phyloP scores from a whole-genome alignment of 208 protist species.

The Acanthamoeba comandoni region DNA sequence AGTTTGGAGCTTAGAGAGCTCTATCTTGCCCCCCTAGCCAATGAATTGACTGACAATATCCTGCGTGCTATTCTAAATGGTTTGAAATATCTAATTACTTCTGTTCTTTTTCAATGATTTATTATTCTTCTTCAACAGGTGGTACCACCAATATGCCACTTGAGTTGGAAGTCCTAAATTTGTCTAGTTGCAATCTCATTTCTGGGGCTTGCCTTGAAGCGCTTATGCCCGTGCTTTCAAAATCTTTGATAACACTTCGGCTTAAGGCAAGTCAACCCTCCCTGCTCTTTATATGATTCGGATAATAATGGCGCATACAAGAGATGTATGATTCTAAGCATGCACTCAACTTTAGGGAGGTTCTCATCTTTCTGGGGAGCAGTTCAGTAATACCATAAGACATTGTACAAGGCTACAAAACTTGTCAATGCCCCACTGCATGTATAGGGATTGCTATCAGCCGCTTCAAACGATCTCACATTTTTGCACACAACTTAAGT shows the following conservation, averaged over 20 bases:
- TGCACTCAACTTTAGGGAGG: not conserved
- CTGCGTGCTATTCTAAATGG: conserved; percentile 31
- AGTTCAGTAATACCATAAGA: conserved; percentile 36
- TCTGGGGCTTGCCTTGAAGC: conserved; percentile 28
- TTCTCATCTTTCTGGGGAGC: not conserved
- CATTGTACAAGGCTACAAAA: conserved; percentile 40
- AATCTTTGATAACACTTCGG: conserved; percentile 19
- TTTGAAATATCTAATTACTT: not conserved
- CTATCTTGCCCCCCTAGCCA: conserved; percentile 31
- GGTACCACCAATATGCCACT: not conserved
- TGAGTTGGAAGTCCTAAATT: conserved; percentile 11
- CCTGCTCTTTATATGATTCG: not conserved
- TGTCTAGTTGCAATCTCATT: conserved; percentile 11
- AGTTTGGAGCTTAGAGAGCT: not conserved
- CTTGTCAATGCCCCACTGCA: conserved; percentile 60
- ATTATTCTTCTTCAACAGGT: not conserved
- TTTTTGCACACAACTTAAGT: conserved; percentile 9
- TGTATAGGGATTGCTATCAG: conserved; percentile 46
- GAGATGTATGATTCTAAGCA: too few species aligned
- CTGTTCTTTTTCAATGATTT: too few species aligned
- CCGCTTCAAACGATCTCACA: conserved; percentile 12
- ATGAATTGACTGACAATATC: not conserved
- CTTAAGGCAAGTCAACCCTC: conserved; percentile 1
- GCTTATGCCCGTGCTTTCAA: conserved; percentile 2
- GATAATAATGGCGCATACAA: too few species aligned